phyloP scores from a whole-genome alignment of 2,329 filamentous ascomycete species.

The Claviceps africana region DNA sequence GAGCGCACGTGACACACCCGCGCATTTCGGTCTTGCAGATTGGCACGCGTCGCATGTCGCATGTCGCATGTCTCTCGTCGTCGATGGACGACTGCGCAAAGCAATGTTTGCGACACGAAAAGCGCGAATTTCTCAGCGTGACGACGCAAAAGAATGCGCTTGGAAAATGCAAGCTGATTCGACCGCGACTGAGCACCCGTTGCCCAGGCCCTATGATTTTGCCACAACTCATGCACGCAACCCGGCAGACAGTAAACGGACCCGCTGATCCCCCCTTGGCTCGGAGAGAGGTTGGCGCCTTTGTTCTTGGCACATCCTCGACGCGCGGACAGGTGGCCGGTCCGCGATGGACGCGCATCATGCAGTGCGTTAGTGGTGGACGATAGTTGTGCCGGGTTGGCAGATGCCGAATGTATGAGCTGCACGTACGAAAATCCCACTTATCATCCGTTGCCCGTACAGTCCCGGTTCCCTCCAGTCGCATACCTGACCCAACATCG shows the following conservation, averaged over 20 bases:
- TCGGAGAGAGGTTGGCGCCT: not conserved
- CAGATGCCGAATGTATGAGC: too few relatives aligned
- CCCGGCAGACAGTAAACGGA: too few relatives aligned
- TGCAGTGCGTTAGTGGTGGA: not conserved
- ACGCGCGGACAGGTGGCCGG: not conserved
- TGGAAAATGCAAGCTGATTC: not conserved
- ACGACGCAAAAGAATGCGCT: not conserved
- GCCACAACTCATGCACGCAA: not conserved
- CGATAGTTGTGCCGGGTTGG: too few relatives aligned
- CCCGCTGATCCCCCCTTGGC: too few relatives aligned
- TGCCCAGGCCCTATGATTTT: too few relatives aligned
- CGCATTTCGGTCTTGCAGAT: not conserved
- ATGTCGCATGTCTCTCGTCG: too few relatives aligned
- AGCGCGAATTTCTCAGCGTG: not conserved
- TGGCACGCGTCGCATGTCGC: not conserved
- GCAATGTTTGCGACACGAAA: not conserved
- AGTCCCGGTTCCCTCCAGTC: too few relatives aligned
- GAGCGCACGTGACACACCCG: not conserved
- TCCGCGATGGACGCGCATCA: not conserved
- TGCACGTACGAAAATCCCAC: too few relatives aligned
- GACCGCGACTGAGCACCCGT: not conserved
- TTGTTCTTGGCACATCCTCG: not conserved
- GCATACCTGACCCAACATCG: too few relatives aligned
- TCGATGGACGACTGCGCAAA: not conserved
- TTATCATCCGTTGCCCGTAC: too few relatives aligned